phyloP scores from a whole-genome alignment of 2,329 filamentous ascomycete genomes.

The Ramichloridium luteum region DNA sequence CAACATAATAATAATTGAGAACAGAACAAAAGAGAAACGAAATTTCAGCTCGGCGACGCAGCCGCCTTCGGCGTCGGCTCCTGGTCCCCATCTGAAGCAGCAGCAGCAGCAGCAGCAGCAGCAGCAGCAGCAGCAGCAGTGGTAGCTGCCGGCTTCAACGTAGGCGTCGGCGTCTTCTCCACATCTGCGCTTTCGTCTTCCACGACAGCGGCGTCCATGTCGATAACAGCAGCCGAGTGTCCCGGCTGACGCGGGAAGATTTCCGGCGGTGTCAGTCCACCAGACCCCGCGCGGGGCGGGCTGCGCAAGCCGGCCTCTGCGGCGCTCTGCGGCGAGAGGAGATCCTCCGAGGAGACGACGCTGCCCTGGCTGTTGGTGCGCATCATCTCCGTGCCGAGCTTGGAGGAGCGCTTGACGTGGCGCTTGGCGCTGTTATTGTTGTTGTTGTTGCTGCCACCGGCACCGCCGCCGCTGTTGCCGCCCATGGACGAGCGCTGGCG shows the following conservation, averaged over 20 bases:
- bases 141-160: slow-evolving; percentile 25
- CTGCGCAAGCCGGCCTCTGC: slow-evolving; percentile 2
- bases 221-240: slow-evolving; percentile 28
- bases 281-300: slow-evolving; percentile 12
- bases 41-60: no score
- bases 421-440: no score
- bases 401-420: slow-evolving; percentile 47
- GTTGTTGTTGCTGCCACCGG: no score
- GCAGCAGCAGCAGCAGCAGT: no score
- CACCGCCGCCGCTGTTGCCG: slow-evolving; percentile 1
- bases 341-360: slow-evolving; percentile 39
- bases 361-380: slow-evolving; percentile 89
- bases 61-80: slow-evolving; percentile 31
- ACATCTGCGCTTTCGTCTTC: slow-evolving; percentile 1
- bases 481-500: slow-evolving; percentile 47
- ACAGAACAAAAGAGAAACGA: no score
- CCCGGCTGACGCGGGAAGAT: slow-evolving; percentile 37
- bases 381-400: slow-evolving; percentile 96
- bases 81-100: slow-evolving; percentile 21
- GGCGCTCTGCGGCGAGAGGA: slow-evolving; percentile 16
- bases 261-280: slow-evolving; percentile 38
- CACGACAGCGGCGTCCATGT: slow-evolving; percentile 26
- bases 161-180: slow-evolving; percentile 24
- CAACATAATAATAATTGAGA: no score
- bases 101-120: no score